Percentiles rank a stretch among this genome's conserved stretches.
These are phyloP conservation scores for Boletus vinaceobasis DNA, from an alignment of 768 basidiomycete species.

Conservation along the genomic window DNA sequence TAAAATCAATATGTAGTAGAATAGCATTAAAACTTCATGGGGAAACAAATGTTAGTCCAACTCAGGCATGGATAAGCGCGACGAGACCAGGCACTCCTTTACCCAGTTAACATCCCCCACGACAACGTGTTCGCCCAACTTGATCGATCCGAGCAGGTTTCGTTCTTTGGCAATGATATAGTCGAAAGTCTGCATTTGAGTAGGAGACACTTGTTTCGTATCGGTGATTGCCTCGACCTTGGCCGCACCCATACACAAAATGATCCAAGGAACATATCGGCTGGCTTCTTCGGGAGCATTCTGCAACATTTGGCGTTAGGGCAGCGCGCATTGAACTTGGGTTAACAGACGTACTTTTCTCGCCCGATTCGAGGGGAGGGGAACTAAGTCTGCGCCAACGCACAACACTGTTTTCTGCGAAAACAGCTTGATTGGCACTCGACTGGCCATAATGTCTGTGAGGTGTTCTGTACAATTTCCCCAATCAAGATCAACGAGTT, in stretches of 20 bases:
- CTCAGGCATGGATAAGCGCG: conserved; percentile 42
- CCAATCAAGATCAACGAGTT: conserved; percentile 49
- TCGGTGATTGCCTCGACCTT: conserved; percentile 63
- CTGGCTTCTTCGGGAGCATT: conserved; percentile 33
- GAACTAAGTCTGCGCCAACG: conserved; percentile 54
- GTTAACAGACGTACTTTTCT: conserved; percentile 18
- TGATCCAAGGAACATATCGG: conserved; percentile 57
- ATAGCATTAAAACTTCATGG: neutral
- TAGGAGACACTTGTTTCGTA: conserved; percentile 28
- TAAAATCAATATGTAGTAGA: conserved; percentile 3
- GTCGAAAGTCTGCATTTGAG: conserved; percentile 42
- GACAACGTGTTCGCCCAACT: conserved; percentile 27
- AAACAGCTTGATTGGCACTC: conserved; percentile 57
- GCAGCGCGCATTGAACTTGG: too few relatives aligned
- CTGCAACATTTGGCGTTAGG: conserved; percentile 15
- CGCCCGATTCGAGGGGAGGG: conserved; percentile 30
- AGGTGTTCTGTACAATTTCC: conserved; percentile 50
- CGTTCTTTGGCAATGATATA: conserved; percentile 60
- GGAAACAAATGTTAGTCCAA: conserved; percentile 2
- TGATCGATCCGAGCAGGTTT: conserved; percentile 24
- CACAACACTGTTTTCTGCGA: conserved; percentile 54
- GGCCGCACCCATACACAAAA: conserved; percentile 74
- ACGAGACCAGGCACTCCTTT: conserved; percentile 72
- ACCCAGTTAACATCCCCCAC: conserved; percentile 66
- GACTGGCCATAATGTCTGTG: conserved; percentile 55